A percentile compares a stretch with the other conserved stretches of the same genome.
phyloP scores from a whole-genome alignment of 441 rosid species.

The Francoa sonchifolia region DNA sequence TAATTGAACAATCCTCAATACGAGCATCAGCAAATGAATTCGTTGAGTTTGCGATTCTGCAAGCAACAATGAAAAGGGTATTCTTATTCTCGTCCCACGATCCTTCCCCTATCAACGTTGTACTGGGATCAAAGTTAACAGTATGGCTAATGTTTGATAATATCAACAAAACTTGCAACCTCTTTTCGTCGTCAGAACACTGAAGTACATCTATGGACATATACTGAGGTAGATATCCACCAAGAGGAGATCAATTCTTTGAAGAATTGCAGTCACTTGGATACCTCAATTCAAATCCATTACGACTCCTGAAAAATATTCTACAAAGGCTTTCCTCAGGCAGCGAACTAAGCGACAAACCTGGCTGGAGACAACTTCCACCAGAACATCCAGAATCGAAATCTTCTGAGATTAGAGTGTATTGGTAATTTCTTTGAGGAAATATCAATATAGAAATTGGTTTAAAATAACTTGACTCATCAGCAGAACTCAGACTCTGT shows the following conservation, averaged over 20 bases:
- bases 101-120: conserved; percentile 27
- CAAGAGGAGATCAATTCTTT: conserved; percentile 19
- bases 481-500: conserved; percentile 14
- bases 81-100: conserved; percentile 22
- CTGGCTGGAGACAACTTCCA: conserved; percentile 3
- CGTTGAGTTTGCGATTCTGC: conserved; percentile 10
- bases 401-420: conserved; percentile 10
- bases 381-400: neutral
- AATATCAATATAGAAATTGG: conserved; percentile 24
- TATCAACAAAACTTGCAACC: conserved; percentile 16
- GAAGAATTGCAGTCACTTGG: conserved; percentile 15
- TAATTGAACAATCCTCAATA: conserved; percentile 26
- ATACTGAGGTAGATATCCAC: conserved; percentile 11
- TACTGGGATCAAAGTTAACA: conserved; percentile 13
- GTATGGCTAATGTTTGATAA: conserved; percentile 7
- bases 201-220: conserved; percentile 7
- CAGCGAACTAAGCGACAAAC: conserved; percentile 7
- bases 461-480: conserved; percentile 13
- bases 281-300: conserved; percentile 14
- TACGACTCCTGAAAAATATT: neutral
- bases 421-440: conserved; percentile 15
- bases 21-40: conserved; percentile 19
- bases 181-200: conserved; percentile 16
- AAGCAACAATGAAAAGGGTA: conserved; percentile 14
- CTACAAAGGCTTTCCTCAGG: conserved; percentile 15